phyloP scores from a whole-genome alignment of 306 rosid species.

The Inga oerstediana region DNA sequence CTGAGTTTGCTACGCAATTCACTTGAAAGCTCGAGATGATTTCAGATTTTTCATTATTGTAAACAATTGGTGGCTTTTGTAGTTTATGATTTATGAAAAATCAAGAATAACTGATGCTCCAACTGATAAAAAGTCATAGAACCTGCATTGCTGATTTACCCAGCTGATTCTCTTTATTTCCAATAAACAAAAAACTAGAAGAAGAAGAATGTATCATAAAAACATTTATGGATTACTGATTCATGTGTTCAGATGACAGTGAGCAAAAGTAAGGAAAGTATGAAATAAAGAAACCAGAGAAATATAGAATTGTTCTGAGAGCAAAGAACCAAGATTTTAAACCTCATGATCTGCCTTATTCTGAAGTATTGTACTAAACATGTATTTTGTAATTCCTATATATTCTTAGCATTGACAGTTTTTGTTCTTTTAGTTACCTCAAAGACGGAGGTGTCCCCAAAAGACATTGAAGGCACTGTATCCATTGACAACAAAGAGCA shows the following conservation, averaged over 20 bases:
- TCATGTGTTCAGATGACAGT: slow-evolving; percentile 6
- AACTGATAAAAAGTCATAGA: not conserved
- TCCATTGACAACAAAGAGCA: slow-evolving; percentile 45
- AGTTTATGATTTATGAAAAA: slow-evolving; percentile 1
- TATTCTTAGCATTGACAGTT: slow-evolving; percentile 22
- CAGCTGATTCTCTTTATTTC: slow-evolving; percentile 19
- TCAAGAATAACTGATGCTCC: not conserved
- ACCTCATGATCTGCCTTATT: not conserved
- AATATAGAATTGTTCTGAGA: not conserved
- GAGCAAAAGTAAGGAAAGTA: not conserved
- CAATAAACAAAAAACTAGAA: not conserved
- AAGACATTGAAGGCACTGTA: slow-evolving; percentile 49
- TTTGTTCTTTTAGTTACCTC: slow-evolving; percentile 57
- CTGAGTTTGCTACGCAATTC: slow-evolving; percentile 3
- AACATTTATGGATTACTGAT: slow-evolving; percentile 4
- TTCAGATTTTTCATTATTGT: slow-evolving; percentile 9
- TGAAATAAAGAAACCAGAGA: not conserved
- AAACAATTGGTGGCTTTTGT: slow-evolving; percentile 9
- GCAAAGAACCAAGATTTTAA: not conserved
- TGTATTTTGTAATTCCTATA: slow-evolving; percentile 9
- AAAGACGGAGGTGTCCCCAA: slow-evolving; percentile 42
- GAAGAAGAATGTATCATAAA: not conserved
- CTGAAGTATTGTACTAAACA: slow-evolving; percentile 20
- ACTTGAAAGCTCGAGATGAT: slow-evolving; percentile 5
- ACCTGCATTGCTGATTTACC: slow-evolving; percentile 1